Evolutionary conservation across 768 basidiomycete species (phyloP).

Genomic region (Stropharia rugosoannulata): DNA sequence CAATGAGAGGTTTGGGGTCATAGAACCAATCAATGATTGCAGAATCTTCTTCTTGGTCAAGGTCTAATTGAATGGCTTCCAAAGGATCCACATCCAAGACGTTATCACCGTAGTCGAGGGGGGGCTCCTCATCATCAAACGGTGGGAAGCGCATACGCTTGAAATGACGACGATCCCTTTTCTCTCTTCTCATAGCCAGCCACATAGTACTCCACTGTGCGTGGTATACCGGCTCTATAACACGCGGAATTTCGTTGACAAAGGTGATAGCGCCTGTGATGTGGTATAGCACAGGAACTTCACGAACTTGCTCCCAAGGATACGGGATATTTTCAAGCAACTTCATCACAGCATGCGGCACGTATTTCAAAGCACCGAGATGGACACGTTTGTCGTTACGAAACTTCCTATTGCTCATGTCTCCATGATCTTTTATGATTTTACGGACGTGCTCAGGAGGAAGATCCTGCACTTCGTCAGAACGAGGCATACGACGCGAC

Average conservation of each 20-base stretch:
- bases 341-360: constrained; percentile 99
- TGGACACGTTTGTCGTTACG: constrained; percentile 99
- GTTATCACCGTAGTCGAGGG: constrained; percentile 98
- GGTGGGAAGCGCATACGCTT: constrained; percentile 99
- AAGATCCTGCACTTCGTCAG: constrained; percentile 60
- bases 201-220: constrained; percentile 99
- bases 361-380: constrained; percentile 96
- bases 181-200: constrained; percentile 98
- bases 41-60: constrained; percentile 88
- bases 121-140: constrained; percentile 99
- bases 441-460: constrained; percentile 98
- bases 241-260: constrained; percentile 95
- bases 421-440: constrained; percentile 99
- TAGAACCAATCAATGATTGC: constrained; percentile 99
- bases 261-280: constrained; percentile 99
- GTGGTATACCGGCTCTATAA: constrained; percentile 97
- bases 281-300: constrained; percentile 97
- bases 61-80: constrained; percentile 95
- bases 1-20: constrained; percentile 91
- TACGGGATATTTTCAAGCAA: constrained; percentile 97
- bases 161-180: constrained; percentile 97
- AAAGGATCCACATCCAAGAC: constrained; percentile 96
- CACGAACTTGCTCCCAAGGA: constrained; percentile 99
- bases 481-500: constrained; percentile 13
- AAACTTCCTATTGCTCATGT: constrained; percentile 99